Conservation (phyloP, 495 filamentous ascomycete genomes). For the Daldinia childiae region DNA sequence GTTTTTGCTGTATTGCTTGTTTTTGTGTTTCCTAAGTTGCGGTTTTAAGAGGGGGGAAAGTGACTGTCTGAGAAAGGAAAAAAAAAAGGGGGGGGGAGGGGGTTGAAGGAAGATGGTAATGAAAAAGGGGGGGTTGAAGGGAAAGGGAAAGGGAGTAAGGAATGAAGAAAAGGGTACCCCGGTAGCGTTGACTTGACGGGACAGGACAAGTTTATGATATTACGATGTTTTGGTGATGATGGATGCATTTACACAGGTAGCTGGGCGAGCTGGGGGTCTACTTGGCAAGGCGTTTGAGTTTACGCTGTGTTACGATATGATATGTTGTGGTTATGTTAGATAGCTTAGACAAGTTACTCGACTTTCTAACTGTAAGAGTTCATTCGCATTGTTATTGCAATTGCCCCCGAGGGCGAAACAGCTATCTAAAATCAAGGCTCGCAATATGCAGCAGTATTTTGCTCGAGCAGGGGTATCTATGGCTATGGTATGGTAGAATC, state of each 20-base stretch:
- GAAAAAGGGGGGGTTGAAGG: too few species aligned
- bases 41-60: conserved; percentile 64
- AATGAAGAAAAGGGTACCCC: too few species aligned
- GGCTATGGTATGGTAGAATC: background rate
- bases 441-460: background rate
- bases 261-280: background rate
- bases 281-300: background rate
- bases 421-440: background rate
- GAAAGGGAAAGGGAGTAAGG: too few species aligned
- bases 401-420: background rate
- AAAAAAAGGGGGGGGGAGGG: too few species aligned
- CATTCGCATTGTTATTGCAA: background rate
- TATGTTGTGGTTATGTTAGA: background rate
- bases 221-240: background rate
- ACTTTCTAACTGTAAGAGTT: background rate
- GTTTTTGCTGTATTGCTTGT: conserved; percentile 77
- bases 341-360: background rate
- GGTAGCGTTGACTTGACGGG: background rate
- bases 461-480: background rate
- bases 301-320: background rate
- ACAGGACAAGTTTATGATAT: background rate
- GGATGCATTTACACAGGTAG: background rate
- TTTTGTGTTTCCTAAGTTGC: conserved; percentile 82
- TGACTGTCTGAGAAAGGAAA: background rate
- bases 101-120: too few species aligned